Evolutionary conservation across 2,329 filamentous ascomycete species (phyloP), one percentile per base, ranked within the genome.

Genomic region (Orbilia brochopaga): DNA sequence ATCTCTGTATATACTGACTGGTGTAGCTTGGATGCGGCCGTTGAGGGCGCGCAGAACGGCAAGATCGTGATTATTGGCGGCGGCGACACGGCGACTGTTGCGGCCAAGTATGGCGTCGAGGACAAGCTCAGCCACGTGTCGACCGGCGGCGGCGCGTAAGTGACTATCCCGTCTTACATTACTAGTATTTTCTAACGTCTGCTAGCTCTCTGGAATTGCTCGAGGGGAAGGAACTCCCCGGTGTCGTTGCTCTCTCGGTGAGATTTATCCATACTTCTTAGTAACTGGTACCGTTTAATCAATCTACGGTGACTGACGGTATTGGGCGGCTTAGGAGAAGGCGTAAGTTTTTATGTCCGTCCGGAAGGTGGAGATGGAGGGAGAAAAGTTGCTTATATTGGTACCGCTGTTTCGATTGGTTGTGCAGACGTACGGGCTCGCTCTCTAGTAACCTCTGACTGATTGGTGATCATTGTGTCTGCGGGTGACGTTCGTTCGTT

Each of bases 21-120:
- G 42, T 17, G 1, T 42, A 69, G 64, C 55, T 87, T 99, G 76
- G 90, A 97, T 78, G 91, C 91, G 65, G 92, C 89, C 60, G 92
- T 97, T 60, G 85, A 85, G 23, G 94, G 90, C 73, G 90, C 89
- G 70, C 84, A 90, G 81, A 85, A 83, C 73, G 92, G 92, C 81
- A 92, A 94, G 85, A 96, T 94, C 78, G 94, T 97, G 80, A 97
- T 99, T 83, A 97, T 99, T 75, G 94, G 94, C 74, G 94, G 94
- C 81, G 94, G 94, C 82, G 94, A 99, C 82, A 99, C 94, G 57
- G 94, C 94, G 56, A 99, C 94, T 72, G 94, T 97, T 53, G 94
- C 94, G 61, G 93, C 92, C 81, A 97, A 99, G 85, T 99, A 96
- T 81, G 88, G 88, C 62, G 93, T 91, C 74, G 94, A 99, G 85